Base-by-base conservation (phyloP, 31 red algal species). In the Bonnemaisonia californica region DNA sequence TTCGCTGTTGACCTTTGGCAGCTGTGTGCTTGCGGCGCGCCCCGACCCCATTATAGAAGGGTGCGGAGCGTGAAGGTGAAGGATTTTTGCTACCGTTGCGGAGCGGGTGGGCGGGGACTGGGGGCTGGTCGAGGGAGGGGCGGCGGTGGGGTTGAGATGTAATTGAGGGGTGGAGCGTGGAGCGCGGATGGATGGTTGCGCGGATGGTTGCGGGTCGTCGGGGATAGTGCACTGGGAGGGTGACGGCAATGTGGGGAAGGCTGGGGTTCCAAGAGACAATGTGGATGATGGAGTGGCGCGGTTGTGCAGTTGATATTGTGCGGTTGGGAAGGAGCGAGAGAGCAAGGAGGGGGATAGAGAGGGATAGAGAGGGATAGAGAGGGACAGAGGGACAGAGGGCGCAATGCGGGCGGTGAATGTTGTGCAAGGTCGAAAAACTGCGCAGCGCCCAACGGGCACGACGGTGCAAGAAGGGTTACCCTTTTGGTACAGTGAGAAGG, bases 1-100 rank as follows among this genome's bases (percentile, higher is more conserved):
- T 71, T 89, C 85, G 68, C 76, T 81, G 71, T 79, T 89, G 64
- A 89, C 77, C 41, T 58, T 71, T n/a, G 45, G 39, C 66, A 73
- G 60, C 23, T 54, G 47, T 27, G 83, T 30, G 24, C 51, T 22
- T 31, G 73, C 62, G 11, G 83, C 59, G 18, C 71, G 57, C 42
- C 73, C 62, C 3, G 83, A 77, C 27, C 58, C 73, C 83, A 87
- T 87, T 7, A 35, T 69, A 71, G 24, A 4, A 47, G 26, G 19
- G n/a, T n/a, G n/a, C n/a, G n/a, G n/a, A n/a, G n/a, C n/a, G n/a
- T n/a, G n/a, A n/a, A n/a, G n/a, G n/a, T n/a, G n/a, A n/a, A n/a
- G n/a, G n/a, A n/a, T n/a, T n/a, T n/a, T n/a, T n/a, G n/a, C n/a
- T n/a, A n/a, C n/a, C n/a, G n/a, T n/a, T n/a, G n/a, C n/a, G n/a